phyloP scores from a whole-genome alignment of 306 rosid species.

The Casuarina cunninghamiana region DNA sequence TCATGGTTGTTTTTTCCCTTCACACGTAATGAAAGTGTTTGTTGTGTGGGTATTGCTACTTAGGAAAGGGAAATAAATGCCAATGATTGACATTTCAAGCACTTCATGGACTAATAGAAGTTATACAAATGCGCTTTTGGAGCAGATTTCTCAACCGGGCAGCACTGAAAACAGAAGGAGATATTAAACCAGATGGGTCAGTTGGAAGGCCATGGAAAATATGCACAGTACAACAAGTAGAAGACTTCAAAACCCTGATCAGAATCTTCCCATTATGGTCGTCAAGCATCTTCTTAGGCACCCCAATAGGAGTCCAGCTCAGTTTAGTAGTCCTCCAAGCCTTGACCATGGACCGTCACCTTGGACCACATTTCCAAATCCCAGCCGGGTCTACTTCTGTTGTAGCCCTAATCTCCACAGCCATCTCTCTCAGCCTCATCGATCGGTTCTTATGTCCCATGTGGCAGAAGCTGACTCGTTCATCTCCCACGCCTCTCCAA shows the following conservation, averaged over 20 bases:
- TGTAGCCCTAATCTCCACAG: too few species aligned
- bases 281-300: too few species aligned
- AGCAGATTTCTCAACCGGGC: slow-evolving; percentile 46
- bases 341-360: slow-evolving; percentile 52
- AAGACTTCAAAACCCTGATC: slow-evolving; percentile 47
- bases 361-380: slow-evolving; percentile 51
- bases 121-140: background rate
- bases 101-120: background rate
- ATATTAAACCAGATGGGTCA: too few species aligned
- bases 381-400: slow-evolving; percentile 42
- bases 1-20: too few species aligned
- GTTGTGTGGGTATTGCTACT: too few species aligned
- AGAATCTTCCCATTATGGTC: slow-evolving; percentile 56
- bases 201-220: slow-evolving; percentile 51
- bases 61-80: too few species aligned
- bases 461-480: slow-evolving; percentile 33
- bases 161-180: too few species aligned
- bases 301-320: background rate
- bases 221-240: slow-evolving; percentile 57
- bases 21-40: too few species aligned
- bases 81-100: too few species aligned
- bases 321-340: slow-evolving; percentile 63
- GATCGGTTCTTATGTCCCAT: too few species aligned
- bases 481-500: slow-evolving; percentile 40
- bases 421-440: too few species aligned